Evolutionary conservation across 2,329 filamentous ascomycete species (phyloP).

Genomic region (Gliomastix tumulicola): DNA sequence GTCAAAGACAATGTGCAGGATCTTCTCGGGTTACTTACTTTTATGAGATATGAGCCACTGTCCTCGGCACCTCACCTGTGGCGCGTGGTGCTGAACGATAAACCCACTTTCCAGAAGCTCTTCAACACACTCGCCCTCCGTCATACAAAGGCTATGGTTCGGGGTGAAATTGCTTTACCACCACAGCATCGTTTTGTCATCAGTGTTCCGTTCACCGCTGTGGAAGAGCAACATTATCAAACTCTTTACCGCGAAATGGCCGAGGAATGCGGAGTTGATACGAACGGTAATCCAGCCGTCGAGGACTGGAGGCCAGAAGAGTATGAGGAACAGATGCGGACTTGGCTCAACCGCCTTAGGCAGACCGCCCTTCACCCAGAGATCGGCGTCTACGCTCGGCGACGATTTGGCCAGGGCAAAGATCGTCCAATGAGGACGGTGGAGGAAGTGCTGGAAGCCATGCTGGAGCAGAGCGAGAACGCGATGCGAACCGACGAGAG

Average conservation of each 20-base stretch:
- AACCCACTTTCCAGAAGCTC: slow-evolving; percentile 57
- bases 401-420: slow-evolving; percentile 53
- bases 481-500: slow-evolving; percentile 63
- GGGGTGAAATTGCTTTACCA: slow-evolving; percentile 72
- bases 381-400: slow-evolving; percentile 61
- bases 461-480: slow-evolving; percentile 80
- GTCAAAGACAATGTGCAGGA: slow-evolving; percentile 73
- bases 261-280: slow-evolving; percentile 57
- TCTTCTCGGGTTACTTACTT: slow-evolving; percentile 72
- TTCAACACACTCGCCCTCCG: slow-evolving; percentile 70
- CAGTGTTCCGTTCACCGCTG: slow-evolving; percentile 79
- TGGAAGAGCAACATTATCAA: slow-evolving; percentile 86
- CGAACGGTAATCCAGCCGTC: slow-evolving; percentile 52
- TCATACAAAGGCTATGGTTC: slow-evolving; percentile 77
- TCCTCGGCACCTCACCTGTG: slow-evolving; percentile 58
- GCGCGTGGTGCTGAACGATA: slow-evolving; percentile 59
- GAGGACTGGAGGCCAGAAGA: slow-evolving; percentile 61
- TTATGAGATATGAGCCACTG: slow-evolving; percentile 74
- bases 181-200: slow-evolving; percentile 81
- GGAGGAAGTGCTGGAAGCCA: slow-evolving; percentile 77
- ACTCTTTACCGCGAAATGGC: slow-evolving; percentile 71
- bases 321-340: slow-evolving; percentile 66
- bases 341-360: slow-evolving; percentile 69
- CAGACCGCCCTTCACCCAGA: slow-evolving; percentile 84
- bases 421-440: slow-evolving; percentile 70